Evolutionary conservation across 768 basidiomycete species (phyloP).

Genomic region (Pulveroboletus ravenelii): DNA sequence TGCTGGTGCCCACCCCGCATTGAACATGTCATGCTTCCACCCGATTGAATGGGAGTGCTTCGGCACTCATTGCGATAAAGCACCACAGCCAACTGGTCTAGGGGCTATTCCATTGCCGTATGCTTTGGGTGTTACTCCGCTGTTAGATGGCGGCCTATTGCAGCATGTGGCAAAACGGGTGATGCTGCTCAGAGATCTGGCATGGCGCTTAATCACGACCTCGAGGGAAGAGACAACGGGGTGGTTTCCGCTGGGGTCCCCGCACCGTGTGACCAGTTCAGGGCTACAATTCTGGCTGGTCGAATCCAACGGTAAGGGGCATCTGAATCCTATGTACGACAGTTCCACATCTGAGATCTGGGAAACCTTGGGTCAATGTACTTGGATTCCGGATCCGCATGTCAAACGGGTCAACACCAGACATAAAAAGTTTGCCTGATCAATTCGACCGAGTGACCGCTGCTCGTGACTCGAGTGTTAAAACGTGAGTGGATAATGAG

Average conservation of each 20-base stretch:
- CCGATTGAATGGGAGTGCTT: not conserved
- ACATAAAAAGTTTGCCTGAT: not conserved
- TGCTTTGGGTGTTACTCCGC: not conserved
- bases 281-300: conserved; percentile 2
- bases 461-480: not conserved
- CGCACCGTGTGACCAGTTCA: not conserved
- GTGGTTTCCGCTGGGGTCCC: not conserved
- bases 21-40: not conserved
- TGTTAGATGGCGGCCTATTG: not conserved
- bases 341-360: not conserved
- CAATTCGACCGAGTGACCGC: not conserved
- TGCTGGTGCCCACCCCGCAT: not conserved
- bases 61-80: not conserved
- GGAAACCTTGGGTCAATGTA: not conserved
- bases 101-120: not conserved
- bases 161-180: not conserved
- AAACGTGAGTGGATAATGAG: not conserved
- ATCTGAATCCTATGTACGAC: conserved; percentile 6
- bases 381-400: not conserved
- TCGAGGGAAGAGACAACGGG: not conserved
- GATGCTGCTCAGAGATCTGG: not conserved
- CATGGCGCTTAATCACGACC: not conserved
- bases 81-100: not conserved
- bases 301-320: conserved; percentile 1
- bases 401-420: not conserved